Evolutionary conservation across 345 rosid species (phyloP), one percentile per base, ranked within the genome.

Genomic region (Ricinus communis): DNA sequence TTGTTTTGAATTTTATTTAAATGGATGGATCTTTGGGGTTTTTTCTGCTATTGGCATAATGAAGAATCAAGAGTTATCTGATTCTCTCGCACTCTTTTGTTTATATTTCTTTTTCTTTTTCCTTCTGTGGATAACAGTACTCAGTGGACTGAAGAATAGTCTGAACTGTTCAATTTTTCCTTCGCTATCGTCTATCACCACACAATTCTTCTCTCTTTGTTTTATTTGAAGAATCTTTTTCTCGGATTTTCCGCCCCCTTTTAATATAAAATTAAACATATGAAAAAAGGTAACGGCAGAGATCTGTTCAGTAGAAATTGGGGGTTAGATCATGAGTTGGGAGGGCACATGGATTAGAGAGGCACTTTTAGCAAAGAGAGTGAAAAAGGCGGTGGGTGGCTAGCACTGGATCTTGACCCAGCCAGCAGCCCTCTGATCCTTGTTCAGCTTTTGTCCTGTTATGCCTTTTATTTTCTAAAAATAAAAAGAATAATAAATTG

Each of bases 1-100:
- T 66, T 62, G 64, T 27, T 74, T 71, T 0, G 43, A 30, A 70
- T 31, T 83, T 67, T 38, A 77, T 76, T 69, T 68, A 21, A 55
- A 54, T 66, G 66, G 50, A 21, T 57, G 71, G 59, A 56, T 47
- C n/a, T 45, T 54, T 6, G 53, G 55, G 30, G 15, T 53, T 71
- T 71, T 62, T 4, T 5, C 6, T 49, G 5, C 13, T 50, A 33
- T 71, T 19, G 19, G 19, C 14, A 9, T 4, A 31, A 22, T 70
- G 45, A 70, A 50, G 73, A 31, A 69, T 58, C 65, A 59, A 22
- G 40, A 69, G 25, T 4, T 18, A 18, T 66, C 43, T 50, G 8
- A 19, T n/a, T n/a, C n/a, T n/a, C n/a, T n/a, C n/a, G n/a, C n/a
- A n/a, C n/a, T n/a, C n/a, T n/a, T n/a, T n/a, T n/a, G n/a, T n/a